These are phyloP conservation scores for Plasmodium adleri DNA, from an alignment of 169 alveolate species.

Conservation along the genomic window DNA sequence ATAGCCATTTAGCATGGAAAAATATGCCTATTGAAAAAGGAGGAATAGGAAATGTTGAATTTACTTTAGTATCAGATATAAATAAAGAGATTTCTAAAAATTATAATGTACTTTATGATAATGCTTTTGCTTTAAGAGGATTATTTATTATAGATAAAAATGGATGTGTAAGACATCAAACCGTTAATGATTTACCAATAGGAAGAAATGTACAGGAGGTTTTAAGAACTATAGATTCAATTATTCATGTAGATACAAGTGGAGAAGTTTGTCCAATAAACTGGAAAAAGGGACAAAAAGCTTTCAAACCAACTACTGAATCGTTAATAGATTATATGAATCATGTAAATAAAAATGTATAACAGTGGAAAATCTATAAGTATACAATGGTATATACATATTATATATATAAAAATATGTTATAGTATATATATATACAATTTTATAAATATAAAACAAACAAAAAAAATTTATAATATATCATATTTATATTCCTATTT, in stretches of 20 bases:
- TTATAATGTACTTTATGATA: conserved; percentile 81
- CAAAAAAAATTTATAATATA: background rate
- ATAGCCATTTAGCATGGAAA: conserved; percentile 86
- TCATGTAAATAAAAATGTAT: conserved; percentile 21
- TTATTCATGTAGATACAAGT: conserved; percentile 80
- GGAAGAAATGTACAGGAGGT: conserved; percentile 88
- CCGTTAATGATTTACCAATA: conserved; percentile 83
- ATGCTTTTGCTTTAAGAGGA: conserved; percentile 85
- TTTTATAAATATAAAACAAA: background rate
- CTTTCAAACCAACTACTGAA: conserved; percentile 53
- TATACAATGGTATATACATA: background rate
- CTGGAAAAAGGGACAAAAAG: conserved; percentile 85
- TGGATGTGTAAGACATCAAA: conserved; percentile 83
- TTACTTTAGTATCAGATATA: conserved; percentile 86
- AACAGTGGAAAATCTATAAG: background rate
- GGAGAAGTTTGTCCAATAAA: conserved; percentile 88
- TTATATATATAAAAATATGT: background rate
- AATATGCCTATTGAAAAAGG: conserved; percentile 83
- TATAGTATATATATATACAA: background rate
- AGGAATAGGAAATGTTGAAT: conserved; percentile 82
- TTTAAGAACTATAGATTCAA: conserved; percentile 85
- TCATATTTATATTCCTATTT: too few species aligned
- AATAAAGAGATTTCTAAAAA: conserved; percentile 79
- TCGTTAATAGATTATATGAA: conserved; percentile 41
- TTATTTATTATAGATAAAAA: conserved; percentile 82